Conservation (phyloP, 805 yeast genomes). For the Zygosaccharomyces kombuchaensis region DNA sequence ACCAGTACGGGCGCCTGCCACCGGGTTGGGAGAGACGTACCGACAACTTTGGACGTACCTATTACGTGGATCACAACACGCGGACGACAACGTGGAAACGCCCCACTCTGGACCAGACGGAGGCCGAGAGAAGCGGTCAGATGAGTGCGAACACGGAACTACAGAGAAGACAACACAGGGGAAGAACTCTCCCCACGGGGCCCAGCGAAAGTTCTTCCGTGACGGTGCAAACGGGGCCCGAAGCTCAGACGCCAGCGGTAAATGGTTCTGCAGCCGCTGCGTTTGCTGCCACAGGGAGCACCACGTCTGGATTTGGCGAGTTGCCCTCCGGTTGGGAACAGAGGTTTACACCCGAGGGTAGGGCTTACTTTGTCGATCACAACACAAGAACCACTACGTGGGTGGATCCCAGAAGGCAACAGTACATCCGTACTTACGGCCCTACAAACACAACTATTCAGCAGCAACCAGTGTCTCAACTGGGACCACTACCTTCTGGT, state of each 20-base stretch:
- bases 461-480: conserved; percentile 95
- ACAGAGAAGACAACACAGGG: conserved; percentile 87
- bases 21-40: conserved; percentile 99
- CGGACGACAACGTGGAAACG: conserved; percentile 99
- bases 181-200: conserved; percentile 78
- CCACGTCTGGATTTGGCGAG: conserved; percentile 95
- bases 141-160: conserved; percentile 71
- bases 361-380: conserved; percentile 98
- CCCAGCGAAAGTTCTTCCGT: conserved; percentile 30
- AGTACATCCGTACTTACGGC: conserved; percentile 92
- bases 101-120: conserved; percentile 79
- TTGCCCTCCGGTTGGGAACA: conserved; percentile 99
- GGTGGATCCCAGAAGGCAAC: conserved; percentile 99
- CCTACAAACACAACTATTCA: conserved; percentile 81
- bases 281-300: conserved; percentile 68
- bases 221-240: conserved; percentile 46
- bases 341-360: conserved; percentile 94
- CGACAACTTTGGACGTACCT: conserved; percentile 94
- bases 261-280: conserved; percentile 59
- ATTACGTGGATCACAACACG: conserved; percentile 96
- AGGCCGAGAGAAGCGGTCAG: conserved; percentile 55
- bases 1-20: conserved; percentile 92
- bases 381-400: conserved; percentile 99
- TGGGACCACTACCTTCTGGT: conserved; percentile 97
- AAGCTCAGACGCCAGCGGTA: conserved; percentile 42